A percentile compares a stretch with the other conserved stretches of the same genome.
These are phyloP conservation scores for Wickerhamomyces xylosicus DNA, from an alignment of 805 yeast species.

Conservation along the genomic window DNA sequence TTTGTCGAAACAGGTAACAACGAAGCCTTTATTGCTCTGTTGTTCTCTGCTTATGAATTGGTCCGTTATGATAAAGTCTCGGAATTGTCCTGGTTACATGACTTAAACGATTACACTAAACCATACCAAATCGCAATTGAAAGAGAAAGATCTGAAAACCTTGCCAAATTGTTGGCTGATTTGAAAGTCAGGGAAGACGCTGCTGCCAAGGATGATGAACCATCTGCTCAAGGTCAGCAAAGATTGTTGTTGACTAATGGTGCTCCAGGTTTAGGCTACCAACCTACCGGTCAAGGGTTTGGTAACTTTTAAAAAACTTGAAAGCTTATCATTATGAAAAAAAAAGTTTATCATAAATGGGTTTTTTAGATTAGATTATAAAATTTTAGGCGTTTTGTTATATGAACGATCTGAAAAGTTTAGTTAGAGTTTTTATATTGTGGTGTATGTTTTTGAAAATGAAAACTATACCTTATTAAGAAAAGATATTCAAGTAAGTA, in stretches of 20 bases:
- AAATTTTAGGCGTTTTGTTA: too few relatives aligned
- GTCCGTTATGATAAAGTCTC: slow-evolving; percentile 74
- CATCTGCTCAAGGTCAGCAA: slow-evolving; percentile 42
- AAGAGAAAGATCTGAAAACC: slow-evolving; percentile 63
- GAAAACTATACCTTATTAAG: too few relatives aligned
- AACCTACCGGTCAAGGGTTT: slow-evolving; percentile 65
- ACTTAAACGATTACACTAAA: slow-evolving; percentile 73
- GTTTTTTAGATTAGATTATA: too few relatives aligned
- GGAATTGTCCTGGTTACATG: slow-evolving; percentile 87
- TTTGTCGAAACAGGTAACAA: slow-evolving; percentile 95
- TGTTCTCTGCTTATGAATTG: slow-evolving; percentile 76
- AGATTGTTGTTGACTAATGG: slow-evolving; percentile 82
- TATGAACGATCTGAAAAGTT: too few relatives aligned
- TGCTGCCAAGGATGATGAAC: slow-evolving; percentile 38
- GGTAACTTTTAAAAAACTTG: slow-evolving; percentile 29
- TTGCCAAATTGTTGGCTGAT: slow-evolving; percentile 58
- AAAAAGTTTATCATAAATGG: too few relatives aligned
- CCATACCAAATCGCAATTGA: slow-evolving; percentile 84
- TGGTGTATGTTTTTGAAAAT: too few relatives aligned
- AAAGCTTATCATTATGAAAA: too few relatives aligned
- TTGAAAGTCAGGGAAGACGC: slow-evolving; percentile 60
- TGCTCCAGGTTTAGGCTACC: slow-evolving; percentile 48
- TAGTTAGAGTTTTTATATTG: too few relatives aligned
- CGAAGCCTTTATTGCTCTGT: slow-evolving; percentile 86
- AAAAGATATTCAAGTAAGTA: too few relatives aligned